Percentiles rank a stretch among this genome's conserved stretches.
phyloP scores from a whole-genome alignment of 2,329 filamentous ascomycete genomes.

The Mycocentrospora acerina region DNA sequence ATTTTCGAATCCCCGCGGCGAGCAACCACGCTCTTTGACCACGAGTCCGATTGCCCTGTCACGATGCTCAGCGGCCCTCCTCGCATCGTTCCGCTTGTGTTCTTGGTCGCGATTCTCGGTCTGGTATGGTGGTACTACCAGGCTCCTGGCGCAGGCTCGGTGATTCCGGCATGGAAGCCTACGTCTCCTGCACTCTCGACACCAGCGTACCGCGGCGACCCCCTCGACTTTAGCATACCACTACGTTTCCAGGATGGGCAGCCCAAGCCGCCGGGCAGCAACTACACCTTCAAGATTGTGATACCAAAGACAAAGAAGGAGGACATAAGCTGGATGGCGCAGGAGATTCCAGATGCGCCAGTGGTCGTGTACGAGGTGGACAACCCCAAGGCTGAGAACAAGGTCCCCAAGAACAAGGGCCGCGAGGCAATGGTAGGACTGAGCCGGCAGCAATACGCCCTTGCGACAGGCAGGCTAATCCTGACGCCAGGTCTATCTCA shows the following conservation, averaged over 20 bases:
- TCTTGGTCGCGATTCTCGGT: slow-evolving; percentile 25
- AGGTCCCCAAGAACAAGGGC: slow-evolving; percentile 61
- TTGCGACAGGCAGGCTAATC: slow-evolving; percentile 5
- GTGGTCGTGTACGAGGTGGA: slow-evolving; percentile 56
- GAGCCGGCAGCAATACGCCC: background rate
- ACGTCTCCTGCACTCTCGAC: slow-evolving; percentile 10
- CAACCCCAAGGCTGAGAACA: slow-evolving; percentile 51
- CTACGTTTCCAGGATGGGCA: slow-evolving; percentile 33
- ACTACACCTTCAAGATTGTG: slow-evolving; percentile 40
- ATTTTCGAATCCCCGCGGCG: slow-evolving; percentile 7
- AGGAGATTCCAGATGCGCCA: slow-evolving; percentile 36
- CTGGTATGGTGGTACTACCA: slow-evolving; percentile 37
- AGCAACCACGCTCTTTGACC: slow-evolving; percentile 7
- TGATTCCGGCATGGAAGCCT: slow-evolving; percentile 16
- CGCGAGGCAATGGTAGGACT: slow-evolving; percentile 57
- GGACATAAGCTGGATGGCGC: slow-evolving; percentile 39
- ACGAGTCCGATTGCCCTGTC: slow-evolving; percentile 11
- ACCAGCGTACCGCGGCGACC: slow-evolving; percentile 22
- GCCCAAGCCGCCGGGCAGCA: slow-evolving; percentile 36
- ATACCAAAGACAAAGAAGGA: slow-evolving; percentile 43
- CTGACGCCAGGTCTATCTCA: slow-evolving; percentile 51
- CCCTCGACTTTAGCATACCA: slow-evolving; percentile 40
- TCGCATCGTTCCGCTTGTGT: slow-evolving; percentile 32
- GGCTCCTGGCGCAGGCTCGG: slow-evolving; percentile 5
- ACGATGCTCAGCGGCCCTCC: slow-evolving; percentile 42